Base-by-base conservation (phyloP, 1,284 basidiomycete species). In the Pseudozyma thailandica region DNA sequence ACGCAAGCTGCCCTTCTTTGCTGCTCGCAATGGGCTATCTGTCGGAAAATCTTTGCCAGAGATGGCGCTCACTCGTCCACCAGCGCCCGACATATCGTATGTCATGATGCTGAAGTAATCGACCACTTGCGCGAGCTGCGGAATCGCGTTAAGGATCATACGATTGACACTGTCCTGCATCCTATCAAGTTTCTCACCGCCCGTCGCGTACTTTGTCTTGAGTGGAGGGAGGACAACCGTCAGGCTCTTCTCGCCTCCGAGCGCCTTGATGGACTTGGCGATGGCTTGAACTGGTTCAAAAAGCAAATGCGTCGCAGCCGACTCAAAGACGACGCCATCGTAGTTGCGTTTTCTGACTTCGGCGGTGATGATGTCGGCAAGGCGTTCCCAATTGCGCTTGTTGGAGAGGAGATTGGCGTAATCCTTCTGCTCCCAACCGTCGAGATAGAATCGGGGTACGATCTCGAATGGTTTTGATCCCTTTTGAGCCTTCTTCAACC, bases 41-140 rank as follows among this genome's bases (percentile, higher is more conserved):
- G 37, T 18, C 2, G 64, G 60, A 18, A 77, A 56, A 15, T 61
- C 51, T 15, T 49, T 51, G 15, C 59, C 68, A 6, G 39, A 37
- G 13, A 68, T 10, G 1, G 10, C 12, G 18, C 54, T 61, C 1
- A 46, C 41, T 3, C 55, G 20, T 0, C 74, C 74, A 8, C 35
- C 51, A 0, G 49, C 49, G 4, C 55, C 54, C 6, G 74, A 60
- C 66, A 74, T 70, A 38, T 74, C 74, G 54, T 76, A 76, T 2
- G 74, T 76, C 75, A 77, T 77, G 49, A 75, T 51, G 18, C 46
- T 60, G 13, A 75, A 46, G 27, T 13, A 64, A 38, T 77, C 75
- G 12, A 64, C 73, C 18, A 77, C 37, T 1, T 37, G 23, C 1
- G 63, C 56, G 15, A 77, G 38, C 12, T 65, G 63, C 3, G 62